Conservation (phyloP, 192 early-diverging fungal genomes). For the Diversispora epigaea region DNA sequence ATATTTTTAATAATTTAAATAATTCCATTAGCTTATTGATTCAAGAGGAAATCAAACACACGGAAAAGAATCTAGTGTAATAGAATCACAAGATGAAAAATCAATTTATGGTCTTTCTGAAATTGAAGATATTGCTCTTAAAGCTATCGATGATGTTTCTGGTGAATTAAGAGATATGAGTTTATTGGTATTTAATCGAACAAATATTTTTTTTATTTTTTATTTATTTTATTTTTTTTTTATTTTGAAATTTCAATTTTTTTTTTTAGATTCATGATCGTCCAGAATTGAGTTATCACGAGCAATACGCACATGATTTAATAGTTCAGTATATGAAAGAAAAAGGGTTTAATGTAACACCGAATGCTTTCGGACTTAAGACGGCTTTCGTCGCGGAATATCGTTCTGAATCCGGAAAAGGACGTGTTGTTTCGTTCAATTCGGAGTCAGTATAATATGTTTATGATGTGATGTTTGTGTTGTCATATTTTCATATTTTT, state of each 20-base stretch:
- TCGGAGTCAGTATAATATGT: constrained; percentile 12
- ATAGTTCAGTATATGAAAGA: constrained; percentile 65
- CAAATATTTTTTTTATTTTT: too few species aligned
- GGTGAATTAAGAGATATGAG: constrained; percentile 47
- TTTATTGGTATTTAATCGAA: constrained; percentile 39
- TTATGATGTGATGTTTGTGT: too few species aligned
- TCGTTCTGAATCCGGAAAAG: constrained; percentile 38
- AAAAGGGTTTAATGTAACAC: constrained; percentile 63
- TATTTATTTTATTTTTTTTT: too few species aligned
- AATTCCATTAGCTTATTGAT: too few species aligned
- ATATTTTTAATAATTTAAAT: too few species aligned
- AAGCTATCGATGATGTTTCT: constrained; percentile 42
- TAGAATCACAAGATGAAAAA: too few species aligned
- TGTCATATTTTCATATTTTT: not conserved
- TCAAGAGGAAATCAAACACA: too few species aligned
- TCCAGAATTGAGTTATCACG: constrained; percentile 57
- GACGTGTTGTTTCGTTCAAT: constrained; percentile 23
- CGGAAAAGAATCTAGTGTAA: too few species aligned
- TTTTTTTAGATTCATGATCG: constrained; percentile 54
- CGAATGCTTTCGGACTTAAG: constrained; percentile 58
- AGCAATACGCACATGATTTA: constrained; percentile 58
- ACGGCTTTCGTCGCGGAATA: constrained; percentile 78
- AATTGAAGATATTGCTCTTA: constrained; percentile 35
- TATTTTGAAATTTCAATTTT: not conserved
- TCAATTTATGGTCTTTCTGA: not conserved